Conservation (phyloP, 805 yeast genomes). For the Lipomyces spencermartinsiae region DNA sequence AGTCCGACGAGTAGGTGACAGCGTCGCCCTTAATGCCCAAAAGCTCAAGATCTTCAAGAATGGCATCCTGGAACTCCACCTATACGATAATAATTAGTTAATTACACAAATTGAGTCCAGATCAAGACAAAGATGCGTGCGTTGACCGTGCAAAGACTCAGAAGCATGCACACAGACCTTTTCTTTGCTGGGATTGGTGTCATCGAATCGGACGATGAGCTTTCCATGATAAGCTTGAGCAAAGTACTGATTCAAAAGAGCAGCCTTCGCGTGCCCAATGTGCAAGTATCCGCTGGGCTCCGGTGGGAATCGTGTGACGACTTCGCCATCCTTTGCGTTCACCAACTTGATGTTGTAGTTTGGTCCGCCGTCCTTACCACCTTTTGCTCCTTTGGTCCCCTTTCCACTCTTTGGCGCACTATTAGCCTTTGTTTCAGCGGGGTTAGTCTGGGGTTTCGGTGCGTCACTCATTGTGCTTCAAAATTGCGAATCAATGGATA, state of each 20-base stretch:
- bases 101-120: background rate
- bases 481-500: background rate
- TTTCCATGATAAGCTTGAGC: constrained; percentile 96
- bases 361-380: constrained; percentile 84
- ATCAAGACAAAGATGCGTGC: background rate
- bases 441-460: constrained; percentile 6
- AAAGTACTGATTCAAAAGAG: constrained; percentile 93
- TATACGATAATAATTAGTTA: constrained; percentile 1
- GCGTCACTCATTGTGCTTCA: constrained; percentile 6
- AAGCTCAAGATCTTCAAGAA: constrained; percentile 86
- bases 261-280: constrained; percentile 99
- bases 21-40: constrained; percentile 93
- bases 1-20: constrained; percentile 89
- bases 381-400: constrained; percentile 24
- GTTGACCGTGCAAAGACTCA: background rate
- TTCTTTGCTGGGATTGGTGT: constrained; percentile 97
- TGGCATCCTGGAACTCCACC: constrained; percentile 90
- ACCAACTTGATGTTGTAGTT: constrained; percentile 91
- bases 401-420: constrained; percentile 16
- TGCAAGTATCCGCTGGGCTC: constrained; percentile 99
- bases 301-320: constrained; percentile 98
- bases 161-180: constrained; percentile 50
- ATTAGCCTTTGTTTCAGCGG: background rate
- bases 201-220: constrained; percentile 95
- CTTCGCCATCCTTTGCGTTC: constrained; percentile 91